Evolutionary conservation across 1,284 basidiomycete genomes (phyloP).

Genomic region (Pseudozyma sp.): DNA sequence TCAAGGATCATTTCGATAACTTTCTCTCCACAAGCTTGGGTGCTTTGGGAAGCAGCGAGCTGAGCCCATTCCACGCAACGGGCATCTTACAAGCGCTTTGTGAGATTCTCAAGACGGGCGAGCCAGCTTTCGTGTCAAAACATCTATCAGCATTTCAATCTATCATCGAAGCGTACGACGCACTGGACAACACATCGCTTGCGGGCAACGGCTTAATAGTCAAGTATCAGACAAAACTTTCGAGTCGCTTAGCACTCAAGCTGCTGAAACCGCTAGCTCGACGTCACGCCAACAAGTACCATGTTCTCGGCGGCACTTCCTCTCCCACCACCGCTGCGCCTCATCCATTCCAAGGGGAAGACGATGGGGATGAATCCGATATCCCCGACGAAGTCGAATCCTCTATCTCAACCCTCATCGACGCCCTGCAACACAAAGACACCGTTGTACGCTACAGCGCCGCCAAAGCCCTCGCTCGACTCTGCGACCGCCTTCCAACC

Average conservation of each 20-base stretch:
- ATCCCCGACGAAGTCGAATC: constrained; percentile 83
- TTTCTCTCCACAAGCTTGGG: constrained; percentile 20
- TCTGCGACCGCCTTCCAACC: constrained; percentile 82
- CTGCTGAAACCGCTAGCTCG: constrained; percentile 46
- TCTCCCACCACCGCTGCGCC: too few species aligned
- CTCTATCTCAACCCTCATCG: constrained; percentile 80
- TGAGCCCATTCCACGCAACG: constrained; percentile 70
- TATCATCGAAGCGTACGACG: constrained; percentile 61
- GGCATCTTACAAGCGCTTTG: constrained; percentile 81
- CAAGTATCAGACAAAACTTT: constrained; percentile 64
- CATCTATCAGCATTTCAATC: constrained; percentile 38
- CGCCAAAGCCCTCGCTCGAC: constrained; percentile 89
- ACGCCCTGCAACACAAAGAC: constrained; percentile 88
- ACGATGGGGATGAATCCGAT: constrained; percentile 73
- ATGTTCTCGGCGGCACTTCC: constrained; percentile 11
- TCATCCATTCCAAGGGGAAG: constrained; percentile 7
- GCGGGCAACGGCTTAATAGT: constrained; percentile 48
- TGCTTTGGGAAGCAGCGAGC: constrained; percentile 11
- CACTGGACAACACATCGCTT: constrained; percentile 63
- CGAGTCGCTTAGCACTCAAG: constrained; percentile 59
- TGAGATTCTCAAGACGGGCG: constrained; percentile 77
- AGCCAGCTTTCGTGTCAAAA: constrained; percentile 35
- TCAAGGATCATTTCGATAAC: constrained; percentile 8
- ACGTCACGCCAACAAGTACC: constrained; percentile 26
- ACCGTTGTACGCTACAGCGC: constrained; percentile 94